Percentiles rank a stretch among this genome's conserved stretches.
These are phyloP conservation scores for Boehmeria nivea DNA, from an alignment of 306 rosid genomes.

Conservation along the genomic window DNA sequence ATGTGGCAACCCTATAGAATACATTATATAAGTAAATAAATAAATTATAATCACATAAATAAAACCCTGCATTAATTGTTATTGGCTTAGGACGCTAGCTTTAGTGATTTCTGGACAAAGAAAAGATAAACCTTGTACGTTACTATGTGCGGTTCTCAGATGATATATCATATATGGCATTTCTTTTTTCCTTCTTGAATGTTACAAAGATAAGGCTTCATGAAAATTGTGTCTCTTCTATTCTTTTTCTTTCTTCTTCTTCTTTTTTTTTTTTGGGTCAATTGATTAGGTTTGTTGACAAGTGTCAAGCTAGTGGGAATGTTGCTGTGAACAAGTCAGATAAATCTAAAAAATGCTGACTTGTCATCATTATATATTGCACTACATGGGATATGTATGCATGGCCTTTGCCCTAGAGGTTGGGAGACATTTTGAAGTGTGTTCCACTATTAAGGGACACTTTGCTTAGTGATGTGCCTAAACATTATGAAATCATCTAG, in stretches of 20 bases:
- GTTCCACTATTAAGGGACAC: slow-evolving; percentile 6
- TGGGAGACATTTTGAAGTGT: slow-evolving; percentile 2
- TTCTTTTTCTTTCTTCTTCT: neutral
- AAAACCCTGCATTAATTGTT: no score
- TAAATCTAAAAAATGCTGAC: slow-evolving; percentile 24
- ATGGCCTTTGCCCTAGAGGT: neutral
- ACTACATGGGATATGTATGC: neutral
- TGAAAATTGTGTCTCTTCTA: no score
- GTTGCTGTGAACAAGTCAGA: slow-evolving; percentile 16
- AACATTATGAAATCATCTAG: neutral
- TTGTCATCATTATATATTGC: slow-evolving; percentile 21
- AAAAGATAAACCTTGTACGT: neutral
- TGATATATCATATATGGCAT: neutral
- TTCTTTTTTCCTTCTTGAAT: neutral
- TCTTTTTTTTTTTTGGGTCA: neutral
- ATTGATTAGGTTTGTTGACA: neutral
- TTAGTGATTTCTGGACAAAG: no score
- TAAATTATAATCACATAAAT: no score
- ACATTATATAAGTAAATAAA: no score
- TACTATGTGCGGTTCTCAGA: neutral
- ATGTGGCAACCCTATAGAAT: no score
- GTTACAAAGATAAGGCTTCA: neutral
- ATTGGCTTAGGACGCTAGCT: no score
- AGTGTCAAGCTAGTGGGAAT: slow-evolving; percentile 15
- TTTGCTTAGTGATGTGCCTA: neutral